phyloP scores from a whole-genome alignment of 805 yeast genomes.

The Komagataella pastoris region DNA sequence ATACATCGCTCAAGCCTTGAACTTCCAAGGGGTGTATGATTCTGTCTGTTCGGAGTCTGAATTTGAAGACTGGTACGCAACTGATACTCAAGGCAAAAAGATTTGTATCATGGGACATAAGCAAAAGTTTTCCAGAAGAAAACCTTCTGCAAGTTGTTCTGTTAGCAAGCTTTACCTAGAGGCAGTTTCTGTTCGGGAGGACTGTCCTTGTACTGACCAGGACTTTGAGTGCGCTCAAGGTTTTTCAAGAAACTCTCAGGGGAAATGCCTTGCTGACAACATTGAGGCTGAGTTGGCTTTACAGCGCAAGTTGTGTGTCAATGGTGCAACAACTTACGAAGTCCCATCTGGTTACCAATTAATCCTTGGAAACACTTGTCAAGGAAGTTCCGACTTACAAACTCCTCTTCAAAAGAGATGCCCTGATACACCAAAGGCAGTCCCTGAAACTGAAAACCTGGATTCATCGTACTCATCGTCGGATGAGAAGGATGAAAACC shows the following conservation, averaged over 20 bases:
- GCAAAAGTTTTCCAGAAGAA: slow-evolving; percentile 52
- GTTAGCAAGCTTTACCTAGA: slow-evolving; percentile 34
- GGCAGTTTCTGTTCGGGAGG: slow-evolving; percentile 30
- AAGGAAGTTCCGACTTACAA: neutral
- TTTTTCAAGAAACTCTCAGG: slow-evolving; percentile 15
- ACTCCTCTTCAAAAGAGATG: neutral
- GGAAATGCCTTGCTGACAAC: neutral
- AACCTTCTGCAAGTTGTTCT: slow-evolving; percentile 50
- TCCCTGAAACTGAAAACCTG: neutral
- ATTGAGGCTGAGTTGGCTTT: neutral
- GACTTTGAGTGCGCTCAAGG: slow-evolving; percentile 66
- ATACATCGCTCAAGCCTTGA: slow-evolving; percentile 32
- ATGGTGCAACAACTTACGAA: neutral
- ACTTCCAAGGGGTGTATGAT: slow-evolving; percentile 24
- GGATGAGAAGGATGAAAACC: slow-evolving; percentile 2
- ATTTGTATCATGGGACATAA: slow-evolving; percentile 57
- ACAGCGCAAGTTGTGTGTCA: neutral
- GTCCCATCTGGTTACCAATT: neutral
- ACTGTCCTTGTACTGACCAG: slow-evolving; percentile 47
- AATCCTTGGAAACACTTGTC: neutral
- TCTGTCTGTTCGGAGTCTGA: slow-evolving; percentile 24
- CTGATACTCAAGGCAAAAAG: slow-evolving; percentile 7
- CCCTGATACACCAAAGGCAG: neutral
- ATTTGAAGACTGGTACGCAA: slow-evolving; percentile 43
- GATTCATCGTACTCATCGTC: neutral